phyloP scores from a whole-genome alignment of 768 basidiomycete species.

The Boletus vermiculosoides region DNA sequence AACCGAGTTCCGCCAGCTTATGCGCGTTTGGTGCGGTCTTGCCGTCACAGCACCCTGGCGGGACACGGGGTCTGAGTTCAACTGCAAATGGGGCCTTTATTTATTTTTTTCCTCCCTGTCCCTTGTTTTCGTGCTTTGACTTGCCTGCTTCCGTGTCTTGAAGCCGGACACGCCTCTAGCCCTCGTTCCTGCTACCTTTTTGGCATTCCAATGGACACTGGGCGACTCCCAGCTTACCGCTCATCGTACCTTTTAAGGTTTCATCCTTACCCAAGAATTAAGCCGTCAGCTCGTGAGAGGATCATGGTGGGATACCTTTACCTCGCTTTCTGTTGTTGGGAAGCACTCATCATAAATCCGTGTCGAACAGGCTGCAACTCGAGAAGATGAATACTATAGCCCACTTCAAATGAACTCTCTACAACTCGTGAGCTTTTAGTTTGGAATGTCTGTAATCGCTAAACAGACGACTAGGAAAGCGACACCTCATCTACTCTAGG shows the following conservation, averaged over 20 bases:
- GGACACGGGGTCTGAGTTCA: slow-evolving; percentile 20
- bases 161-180: not conserved
- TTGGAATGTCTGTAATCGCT: not conserved
- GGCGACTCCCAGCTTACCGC: slow-evolving; percentile 24
- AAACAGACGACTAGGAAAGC: slow-evolving; percentile 13
- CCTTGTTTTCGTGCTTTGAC: slow-evolving; percentile 2
- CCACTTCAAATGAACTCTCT: not conserved
- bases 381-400: not conserved
- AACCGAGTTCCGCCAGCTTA: slow-evolving; percentile 18
- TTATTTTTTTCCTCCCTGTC: slow-evolving; percentile 1
- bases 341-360: slow-evolving; percentile 4
- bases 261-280: slow-evolving; percentile 31
- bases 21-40: slow-evolving; percentile 28
- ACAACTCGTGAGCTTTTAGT: slow-evolving; percentile 4
- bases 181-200: not conserved
- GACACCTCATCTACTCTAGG: not conserved
- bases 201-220: slow-evolving; percentile 16
- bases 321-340: slow-evolving; percentile 7
- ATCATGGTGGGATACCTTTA: slow-evolving; percentile 18
- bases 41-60: slow-evolving; percentile 27
- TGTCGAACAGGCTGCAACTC: slow-evolving; percentile 9
- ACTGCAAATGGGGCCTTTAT: slow-evolving; percentile 15
- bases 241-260: slow-evolving; percentile 30
- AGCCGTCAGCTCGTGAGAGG: slow-evolving; percentile 25
- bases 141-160: slow-evolving; percentile 1